Evolutionary conservation across 148 eudicot species (phyloP).

Genomic region (Camellia granthamiana): DNA sequence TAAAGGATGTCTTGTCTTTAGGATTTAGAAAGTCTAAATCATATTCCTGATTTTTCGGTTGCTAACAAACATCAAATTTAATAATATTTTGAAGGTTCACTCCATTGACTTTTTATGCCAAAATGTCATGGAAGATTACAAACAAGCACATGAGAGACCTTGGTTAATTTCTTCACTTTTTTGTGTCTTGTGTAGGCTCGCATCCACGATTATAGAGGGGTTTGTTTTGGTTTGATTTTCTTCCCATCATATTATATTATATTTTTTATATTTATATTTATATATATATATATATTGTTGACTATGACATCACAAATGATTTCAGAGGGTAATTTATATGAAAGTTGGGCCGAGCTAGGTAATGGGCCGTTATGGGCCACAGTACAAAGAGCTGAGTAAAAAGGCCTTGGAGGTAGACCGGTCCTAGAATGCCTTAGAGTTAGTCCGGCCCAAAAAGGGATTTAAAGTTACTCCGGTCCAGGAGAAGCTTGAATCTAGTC

Average conservation of each 20-base stretch:
- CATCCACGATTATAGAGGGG: conserved; percentile 8
- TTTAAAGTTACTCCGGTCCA: no score
- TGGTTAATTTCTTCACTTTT: conserved; percentile 1
- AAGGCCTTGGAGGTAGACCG: no score
- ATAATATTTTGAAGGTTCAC: conserved; percentile 11
- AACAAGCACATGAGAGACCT: conserved; percentile 9
- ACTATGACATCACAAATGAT: not conserved
- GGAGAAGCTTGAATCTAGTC: no score
- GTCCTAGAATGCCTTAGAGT: no score
- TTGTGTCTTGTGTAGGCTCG: not conserved
- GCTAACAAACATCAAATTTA: not conserved
- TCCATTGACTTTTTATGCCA: conserved; percentile 15
- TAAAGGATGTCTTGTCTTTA: conserved; percentile 9
- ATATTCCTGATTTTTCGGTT: conserved; percentile 18
- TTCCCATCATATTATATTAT: not conserved
- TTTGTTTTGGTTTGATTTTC: not conserved
- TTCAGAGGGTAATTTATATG: no score
- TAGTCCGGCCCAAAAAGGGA: no score
- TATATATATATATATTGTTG: not conserved
- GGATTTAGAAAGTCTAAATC: conserved; percentile 11
- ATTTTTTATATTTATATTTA: not conserved
- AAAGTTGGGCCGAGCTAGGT: no score
- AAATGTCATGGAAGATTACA: conserved; percentile 3
- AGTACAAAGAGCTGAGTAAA: no score
- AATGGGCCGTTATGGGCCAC: no score